These are phyloP conservation scores for Colletotrichum sp. DNA, from an alignment of 2,329 filamentous ascomycete genomes.

Conservation along the genomic window DNA sequence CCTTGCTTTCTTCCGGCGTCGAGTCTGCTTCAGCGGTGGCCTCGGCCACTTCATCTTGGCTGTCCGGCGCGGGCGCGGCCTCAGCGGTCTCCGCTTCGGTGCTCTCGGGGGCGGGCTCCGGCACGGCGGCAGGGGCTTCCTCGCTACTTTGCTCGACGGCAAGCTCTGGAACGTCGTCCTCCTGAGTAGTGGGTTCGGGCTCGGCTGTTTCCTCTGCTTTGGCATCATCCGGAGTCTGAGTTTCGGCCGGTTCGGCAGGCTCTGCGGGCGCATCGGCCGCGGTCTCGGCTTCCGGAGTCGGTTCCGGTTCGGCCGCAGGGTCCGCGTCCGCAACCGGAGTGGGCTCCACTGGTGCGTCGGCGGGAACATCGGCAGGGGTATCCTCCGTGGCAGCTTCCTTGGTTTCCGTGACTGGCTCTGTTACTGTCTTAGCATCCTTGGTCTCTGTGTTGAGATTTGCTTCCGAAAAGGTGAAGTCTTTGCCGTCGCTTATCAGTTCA, in stretches of 20 bases:
- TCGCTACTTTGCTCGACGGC: neutral
- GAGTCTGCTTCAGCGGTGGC: neutral
- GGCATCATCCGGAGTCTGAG: neutral
- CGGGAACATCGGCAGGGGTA: neutral
- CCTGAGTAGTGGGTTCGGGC: neutral
- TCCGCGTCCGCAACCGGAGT: neutral
- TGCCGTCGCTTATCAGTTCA: slow-evolving; percentile 17
- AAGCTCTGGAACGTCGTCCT: neutral
- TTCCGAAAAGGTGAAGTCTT: slow-evolving; percentile 3
- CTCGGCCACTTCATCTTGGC: neutral
- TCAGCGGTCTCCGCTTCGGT: neutral
- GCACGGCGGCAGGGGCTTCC: neutral
- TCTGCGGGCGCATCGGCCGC: neutral
- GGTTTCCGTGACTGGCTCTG: neutral
- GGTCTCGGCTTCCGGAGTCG: neutral
- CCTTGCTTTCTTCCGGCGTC: neutral
- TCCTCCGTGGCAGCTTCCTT: neutral
- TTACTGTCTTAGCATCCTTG: slow-evolving; percentile 10
- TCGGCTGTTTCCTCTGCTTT: neutral
- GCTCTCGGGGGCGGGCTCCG: neutral
- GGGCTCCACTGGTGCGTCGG: neutral
- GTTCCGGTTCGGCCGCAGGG: neutral
- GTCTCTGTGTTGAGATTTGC: neutral
- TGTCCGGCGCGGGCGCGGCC: neutral
- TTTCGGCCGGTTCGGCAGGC: neutral